Evolutionary conservation across 768 basidiomycete species (phyloP).

Genomic region (Leccinellum luteum): DNA sequence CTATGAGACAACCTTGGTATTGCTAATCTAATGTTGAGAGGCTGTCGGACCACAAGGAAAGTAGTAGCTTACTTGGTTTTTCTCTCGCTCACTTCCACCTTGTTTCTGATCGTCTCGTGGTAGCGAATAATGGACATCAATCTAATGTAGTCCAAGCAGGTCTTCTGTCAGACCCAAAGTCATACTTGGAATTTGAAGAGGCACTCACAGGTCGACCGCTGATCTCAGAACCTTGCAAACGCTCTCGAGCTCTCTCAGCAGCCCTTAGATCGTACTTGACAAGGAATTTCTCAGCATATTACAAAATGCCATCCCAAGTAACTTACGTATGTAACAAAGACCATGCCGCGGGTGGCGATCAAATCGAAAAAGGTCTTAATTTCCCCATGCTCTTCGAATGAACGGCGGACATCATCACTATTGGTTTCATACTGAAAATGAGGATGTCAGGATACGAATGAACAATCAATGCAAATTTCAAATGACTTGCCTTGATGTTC

Average conservation of each 20-base stretch:
- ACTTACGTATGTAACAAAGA: constrained; percentile 98
- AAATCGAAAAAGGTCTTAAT: constrained; percentile 98
- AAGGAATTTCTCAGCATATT: constrained; percentile 13
- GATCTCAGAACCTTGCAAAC: constrained; percentile 85
- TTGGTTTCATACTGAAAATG: constrained; percentile 77
- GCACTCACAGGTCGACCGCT: constrained; percentile 83
- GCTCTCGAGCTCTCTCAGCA: constrained; percentile 88
- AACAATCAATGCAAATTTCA: constrained; percentile 4
- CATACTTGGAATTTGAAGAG: background rate
- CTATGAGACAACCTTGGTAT: constrained; percentile 81
- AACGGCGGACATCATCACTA: constrained; percentile 77
- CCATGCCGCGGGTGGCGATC: constrained; percentile 94
- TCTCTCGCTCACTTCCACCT: constrained; percentile 58
- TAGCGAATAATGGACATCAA: constrained; percentile 97
- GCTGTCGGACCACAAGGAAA: background rate
- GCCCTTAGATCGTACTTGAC: constrained; percentile 86
- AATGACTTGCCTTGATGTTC: constrained; percentile 89
- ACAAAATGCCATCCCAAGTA: background rate
- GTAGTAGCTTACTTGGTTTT: constrained; percentile 67
- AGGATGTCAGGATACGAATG: constrained; percentile 13
- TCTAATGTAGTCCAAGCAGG: constrained; percentile 46
- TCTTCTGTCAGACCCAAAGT: constrained; percentile 4
- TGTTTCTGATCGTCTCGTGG: constrained; percentile 82
- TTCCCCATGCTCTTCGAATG: constrained; percentile 92
- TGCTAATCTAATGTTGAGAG: constrained; percentile 41